Evolutionary conservation across 495 filamentous ascomycete genomes (phyloP), one percentile per base, ranked within the genome.

Genomic region (Penicillium atrosanguineum): DNA sequence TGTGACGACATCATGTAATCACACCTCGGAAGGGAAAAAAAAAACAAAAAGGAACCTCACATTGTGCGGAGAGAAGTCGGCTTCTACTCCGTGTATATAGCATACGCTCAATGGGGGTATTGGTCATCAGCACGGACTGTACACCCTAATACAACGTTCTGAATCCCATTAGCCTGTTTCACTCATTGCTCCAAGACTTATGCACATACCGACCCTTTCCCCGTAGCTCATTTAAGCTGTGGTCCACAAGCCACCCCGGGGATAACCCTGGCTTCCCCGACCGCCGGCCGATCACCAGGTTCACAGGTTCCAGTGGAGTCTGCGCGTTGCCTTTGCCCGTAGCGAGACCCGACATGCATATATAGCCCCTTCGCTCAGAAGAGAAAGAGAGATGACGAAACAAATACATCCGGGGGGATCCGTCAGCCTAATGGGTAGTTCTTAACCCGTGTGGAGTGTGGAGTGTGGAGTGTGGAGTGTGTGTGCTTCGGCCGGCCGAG

Each of bases 401-500:
- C 23, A 23, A 2, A 23, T n/a, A 23, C 2, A 23, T 23, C 23
- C 23, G 23, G 23, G 23, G 23, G 23, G 23, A 5, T 39, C 46
- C 46, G 19, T 7, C 38, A 2, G 19, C 38, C n/a, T 7, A 44
- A 23, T 15, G n/a, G n/a, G n/a, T n/a, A n/a, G n/a, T n/a, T n/a
- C n/a, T n/a, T n/a, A n/a, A n/a, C n/a, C n/a, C n/a, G n/a, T n/a
- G n/a, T 25, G 9, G 6, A 40, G 6, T 16, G n/a, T 16, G 37
- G 4, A 28, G 26, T 28, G 26, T 28, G 4, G 26, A 16, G 9
- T 23, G 9, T 15, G 16, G 12, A 38, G 8, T 6, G 16, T 16
- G 16, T 16, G 1, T 5, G 14, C 9, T 18, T 50, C 48, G 48
- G 48, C 48, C 48, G 48, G 28, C 48, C 48, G 48, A 50, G 48